Base-by-base conservation (phyloP, 441 rosid genomes). In the Omphalea diandra region DNA sequence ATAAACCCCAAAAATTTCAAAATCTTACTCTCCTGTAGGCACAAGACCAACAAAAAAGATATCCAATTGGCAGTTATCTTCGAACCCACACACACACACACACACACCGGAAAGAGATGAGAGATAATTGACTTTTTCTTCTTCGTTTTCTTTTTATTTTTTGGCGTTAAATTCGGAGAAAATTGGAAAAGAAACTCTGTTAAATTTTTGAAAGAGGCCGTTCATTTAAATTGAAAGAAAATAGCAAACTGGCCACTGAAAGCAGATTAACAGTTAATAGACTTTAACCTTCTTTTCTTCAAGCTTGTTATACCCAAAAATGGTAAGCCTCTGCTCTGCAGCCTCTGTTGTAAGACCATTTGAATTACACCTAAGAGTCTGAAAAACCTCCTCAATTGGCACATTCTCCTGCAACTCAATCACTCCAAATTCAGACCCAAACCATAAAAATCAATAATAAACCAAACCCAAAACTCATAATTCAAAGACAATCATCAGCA, bases 1-100 rank as follows among this genome's bases (percentile, higher is more conserved):
- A 94, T 91, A 74, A 94, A 94, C 26, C 98, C 96, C 84, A 90
- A 74, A 75, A 85, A 91, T 68, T 91, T 94, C 76, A 94, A 56
- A 63, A 94, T 70, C 76, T 94, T 94, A 78, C 98, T 90, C 80
- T 91, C 98, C 98, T 90, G 87, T 2, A 41, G 17, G 67, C 70
- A 63, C 26, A 27, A 44, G 50, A n/a, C 35, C 35, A 63, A 26
- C 20, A 35, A 33, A 62, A 17, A 10, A 35, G 17, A 35, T 18
- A 32, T 7, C 6, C n/a, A 5, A 20, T 8, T 35, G 11, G 15
- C 43, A 20, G 7, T 38, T 1, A 5, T 15, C 61, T 27, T 11
- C n/a, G 17, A 15, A 1, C 24, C 50, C 33, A 40, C 3, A 52
- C 14, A 52, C 1, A 50, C n/a, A n/a, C n/a, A n/a, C n/a, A n/a